Evolutionary conservation across 2,329 filamentous ascomycete species (phyloP).

Genomic region (Fusarium nodosum): DNA sequence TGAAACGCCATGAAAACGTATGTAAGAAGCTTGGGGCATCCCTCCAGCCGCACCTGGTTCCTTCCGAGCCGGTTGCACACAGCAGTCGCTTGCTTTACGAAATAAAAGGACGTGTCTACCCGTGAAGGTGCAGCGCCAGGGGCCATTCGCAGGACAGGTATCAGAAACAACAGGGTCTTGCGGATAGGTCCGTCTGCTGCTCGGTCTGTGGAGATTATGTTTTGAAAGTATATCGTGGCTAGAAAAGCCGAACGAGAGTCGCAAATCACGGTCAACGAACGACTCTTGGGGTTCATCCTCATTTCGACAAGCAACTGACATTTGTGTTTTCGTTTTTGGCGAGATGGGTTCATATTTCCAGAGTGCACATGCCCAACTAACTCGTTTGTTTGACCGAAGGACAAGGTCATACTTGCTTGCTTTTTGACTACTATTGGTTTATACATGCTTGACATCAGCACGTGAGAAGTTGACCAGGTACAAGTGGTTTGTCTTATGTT

Average conservation of each 20-base stretch:
- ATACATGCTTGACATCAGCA: background rate
- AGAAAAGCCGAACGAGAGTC: conserved; percentile 12
- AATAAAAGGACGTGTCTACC: conserved; percentile 70
- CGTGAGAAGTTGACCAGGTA: background rate
- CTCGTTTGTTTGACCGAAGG: conserved; percentile 34
- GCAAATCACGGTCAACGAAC: conserved; percentile 7
- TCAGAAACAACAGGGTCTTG: conserved; percentile 79
- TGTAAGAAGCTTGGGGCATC: conserved; percentile 23
- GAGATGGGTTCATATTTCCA: conserved; percentile 3
- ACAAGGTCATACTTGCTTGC: background rate
- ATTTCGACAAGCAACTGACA: background rate
- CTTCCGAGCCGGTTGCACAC: conserved; percentile 34
- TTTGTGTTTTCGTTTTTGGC: background rate
- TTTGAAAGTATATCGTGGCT: conserved; percentile 55
- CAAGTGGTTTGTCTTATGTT: conserved; percentile 19
- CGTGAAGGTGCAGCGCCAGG: conserved; percentile 83
- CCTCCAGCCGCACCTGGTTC: conserved; percentile 14
- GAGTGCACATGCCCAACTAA: conserved; percentile 11
- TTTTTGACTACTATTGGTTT: conserved; percentile 4
- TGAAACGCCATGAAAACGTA: background rate
- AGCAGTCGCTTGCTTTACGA: conserved; percentile 59
- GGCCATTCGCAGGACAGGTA: conserved; percentile 81
- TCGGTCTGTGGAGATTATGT: conserved; percentile 80
- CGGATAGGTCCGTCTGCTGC: background rate
- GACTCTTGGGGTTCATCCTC: background rate